Evolutionary conservation across 2,329 filamentous ascomycete genomes (phyloP).

Genomic region (Fusarium devonianum): DNA sequence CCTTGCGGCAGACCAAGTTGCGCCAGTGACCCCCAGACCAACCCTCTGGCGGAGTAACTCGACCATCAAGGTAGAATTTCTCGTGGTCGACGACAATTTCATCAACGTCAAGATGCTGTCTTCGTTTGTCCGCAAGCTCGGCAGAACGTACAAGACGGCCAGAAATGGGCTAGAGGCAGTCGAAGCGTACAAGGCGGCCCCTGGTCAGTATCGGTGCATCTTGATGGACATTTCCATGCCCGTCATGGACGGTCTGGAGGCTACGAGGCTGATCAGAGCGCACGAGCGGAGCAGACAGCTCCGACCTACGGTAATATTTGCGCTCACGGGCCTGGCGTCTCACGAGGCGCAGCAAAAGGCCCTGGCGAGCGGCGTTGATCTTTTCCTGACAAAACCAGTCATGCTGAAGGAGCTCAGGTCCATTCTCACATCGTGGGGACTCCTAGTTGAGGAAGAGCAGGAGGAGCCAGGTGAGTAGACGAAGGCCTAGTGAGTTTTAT

Average conservation of each 20-base stretch:
- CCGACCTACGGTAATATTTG: slow-evolving; percentile 56
- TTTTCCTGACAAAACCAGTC: slow-evolving; percentile 64
- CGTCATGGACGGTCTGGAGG: slow-evolving; percentile 60
- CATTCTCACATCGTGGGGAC: slow-evolving; percentile 25
- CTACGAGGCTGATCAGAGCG: slow-evolving; percentile 57
- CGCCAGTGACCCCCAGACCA: neutral
- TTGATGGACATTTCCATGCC: slow-evolving; percentile 65
- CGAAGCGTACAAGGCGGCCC: slow-evolving; percentile 38
- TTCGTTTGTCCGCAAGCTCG: slow-evolving; percentile 47
- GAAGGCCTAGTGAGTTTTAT: no score
- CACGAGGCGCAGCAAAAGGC: slow-evolving; percentile 60
- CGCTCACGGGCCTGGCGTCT: slow-evolving; percentile 61
- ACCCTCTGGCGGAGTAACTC: neutral
- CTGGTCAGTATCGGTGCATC: slow-evolving; percentile 41
- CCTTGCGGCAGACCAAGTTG: neutral
- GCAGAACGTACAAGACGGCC: slow-evolving; percentile 41
- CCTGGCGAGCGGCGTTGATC: slow-evolving; percentile 59
- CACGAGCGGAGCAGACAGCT: slow-evolving; percentile 55
- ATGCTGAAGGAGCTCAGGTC: slow-evolving; percentile 49
- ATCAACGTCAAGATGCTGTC: slow-evolving; percentile 50
- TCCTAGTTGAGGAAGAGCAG: slow-evolving; percentile 25
- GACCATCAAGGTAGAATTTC: slow-evolving; percentile 38
- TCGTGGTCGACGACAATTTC: slow-evolving; percentile 52
- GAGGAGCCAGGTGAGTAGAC: no score
- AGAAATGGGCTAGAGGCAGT: slow-evolving; percentile 47